Evolutionary conservation across 169 alveolate genomes (phyloP), one percentile per base, ranked within the genome.

Genomic region (Neospora caninum): DNA sequence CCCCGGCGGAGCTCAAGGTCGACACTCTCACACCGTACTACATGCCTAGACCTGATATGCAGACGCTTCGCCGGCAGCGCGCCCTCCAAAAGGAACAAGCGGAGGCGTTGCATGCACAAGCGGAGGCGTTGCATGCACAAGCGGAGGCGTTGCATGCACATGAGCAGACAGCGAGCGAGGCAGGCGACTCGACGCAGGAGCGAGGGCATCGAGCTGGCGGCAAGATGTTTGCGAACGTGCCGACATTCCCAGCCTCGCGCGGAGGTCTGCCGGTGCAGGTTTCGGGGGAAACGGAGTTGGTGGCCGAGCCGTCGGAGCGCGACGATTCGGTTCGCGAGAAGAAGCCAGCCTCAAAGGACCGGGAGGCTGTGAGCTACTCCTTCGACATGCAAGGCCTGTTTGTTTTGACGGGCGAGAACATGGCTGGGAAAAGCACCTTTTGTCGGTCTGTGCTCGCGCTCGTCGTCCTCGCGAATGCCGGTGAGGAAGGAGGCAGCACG

Each of bases 361-460:
- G 91, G 38, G 64, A 27, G 34, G 91, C 41, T 27, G 54, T 80
- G 22, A 64, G 80, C 53, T 83, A 41, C 58, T 43, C 88, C 41
- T 86, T 86, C 43, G 69, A 39, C 42, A 36, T 73, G 91, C n/a
- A 42, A 13, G 93, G 93, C 22, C 49, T 86, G 39, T 86, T 93
- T 73, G 80, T 93, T 6, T 64, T 93, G 38, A 84, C 95, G 41
- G 93, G 95, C 9, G 88, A 86, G 45, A 93, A 93, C 54, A 84
- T 93, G 93, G 93, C 95, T 0, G 95, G 93, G 29, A 86, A 93
- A 39, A 92, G 84, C 70, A 54, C 86, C 78, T 42, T 92, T 4
- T 64, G 86, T 36, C 58, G 94, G 31, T 78, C 94, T 27, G 42
- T 39, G 45, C 86, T 92, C 34, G 91, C 91, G 0, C 94, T 78